Conservation (phyloP, 352 stramenopile species). For the Elongisporangium prolatum region DNA sequence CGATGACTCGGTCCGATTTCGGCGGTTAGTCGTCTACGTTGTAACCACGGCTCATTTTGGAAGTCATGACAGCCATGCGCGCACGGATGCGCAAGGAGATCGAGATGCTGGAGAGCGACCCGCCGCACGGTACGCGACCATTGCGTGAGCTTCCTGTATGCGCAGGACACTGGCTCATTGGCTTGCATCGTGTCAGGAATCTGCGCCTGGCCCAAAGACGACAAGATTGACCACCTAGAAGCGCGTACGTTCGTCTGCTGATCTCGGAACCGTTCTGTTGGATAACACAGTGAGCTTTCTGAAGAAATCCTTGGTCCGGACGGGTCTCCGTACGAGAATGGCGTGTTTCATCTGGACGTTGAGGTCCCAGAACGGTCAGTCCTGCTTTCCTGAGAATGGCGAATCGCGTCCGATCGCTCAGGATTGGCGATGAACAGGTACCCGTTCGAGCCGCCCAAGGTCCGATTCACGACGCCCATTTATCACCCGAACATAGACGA, state of each 20-base stretch:
- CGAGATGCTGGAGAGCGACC: constrained; percentile 77
- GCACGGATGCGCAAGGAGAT: constrained; percentile 81
- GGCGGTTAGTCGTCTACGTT: background rate
- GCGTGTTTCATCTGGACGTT: constrained; percentile 68
- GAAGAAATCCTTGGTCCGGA: constrained; percentile 77
- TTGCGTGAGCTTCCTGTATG: background rate
- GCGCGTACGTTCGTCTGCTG: constrained; percentile 39
- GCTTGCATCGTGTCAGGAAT: constrained; percentile 29
- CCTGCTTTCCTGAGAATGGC: background rate
- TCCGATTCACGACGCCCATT: constrained; percentile 74
- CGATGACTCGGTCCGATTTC: too few species aligned
- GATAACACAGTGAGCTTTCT: background rate
- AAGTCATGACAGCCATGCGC: constrained; percentile 62
- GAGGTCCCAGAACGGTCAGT: constrained; percentile 60
- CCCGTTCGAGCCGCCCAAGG: constrained; percentile 79
- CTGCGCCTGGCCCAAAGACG: constrained; percentile 71
- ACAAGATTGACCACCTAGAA: constrained; percentile 71
- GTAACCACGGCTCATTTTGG: background rate
- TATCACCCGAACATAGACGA: constrained; percentile 87
- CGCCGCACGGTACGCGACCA: constrained; percentile 44
- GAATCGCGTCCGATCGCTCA: background rate
- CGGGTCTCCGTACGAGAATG: constrained; percentile 78
- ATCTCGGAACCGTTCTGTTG: background rate
- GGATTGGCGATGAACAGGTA: constrained; percentile 34
- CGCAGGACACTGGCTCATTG: background rate